Evolutionary conservation across 129 eudicot species (phyloP).

Genomic region (Flaveria bidentis): DNA sequence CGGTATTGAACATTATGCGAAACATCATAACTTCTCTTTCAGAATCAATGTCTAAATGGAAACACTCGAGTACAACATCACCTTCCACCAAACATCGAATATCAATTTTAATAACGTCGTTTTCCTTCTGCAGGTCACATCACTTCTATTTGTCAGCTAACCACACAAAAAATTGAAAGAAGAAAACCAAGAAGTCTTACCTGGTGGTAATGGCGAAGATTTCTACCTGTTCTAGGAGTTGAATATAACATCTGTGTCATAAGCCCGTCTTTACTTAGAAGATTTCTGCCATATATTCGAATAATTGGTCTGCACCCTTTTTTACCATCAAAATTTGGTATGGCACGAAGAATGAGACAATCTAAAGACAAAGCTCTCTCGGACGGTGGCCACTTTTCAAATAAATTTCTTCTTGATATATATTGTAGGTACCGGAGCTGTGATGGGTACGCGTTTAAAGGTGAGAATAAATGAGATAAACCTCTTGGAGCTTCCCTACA

Average conservation of each 20-base stretch:
- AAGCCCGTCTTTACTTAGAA: conserved; percentile 78
- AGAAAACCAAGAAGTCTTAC: conserved; percentile 38
- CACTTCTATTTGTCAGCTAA: conserved; percentile 7
- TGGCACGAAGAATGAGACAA: conserved; percentile 85
- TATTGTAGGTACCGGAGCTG: conserved; percentile 97
- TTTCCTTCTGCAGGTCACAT: conserved; percentile 73
- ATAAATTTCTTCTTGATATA: conserved; percentile 80
- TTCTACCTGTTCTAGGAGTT: conserved; percentile 71
- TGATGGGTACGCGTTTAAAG: conserved; percentile 91
- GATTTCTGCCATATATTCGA: conserved; percentile 90
- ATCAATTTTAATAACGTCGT: conserved; percentile 92
- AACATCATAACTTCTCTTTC: conserved; percentile 99
- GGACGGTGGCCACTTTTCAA: conserved; percentile 96
- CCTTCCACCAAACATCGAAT: conserved; percentile 96
- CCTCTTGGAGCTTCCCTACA: conserved; percentile 98
- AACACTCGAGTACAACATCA: conserved; percentile 94
- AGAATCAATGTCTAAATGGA: conserved; percentile 80
- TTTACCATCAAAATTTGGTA: conserved; percentile 81
- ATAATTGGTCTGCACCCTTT: conserved; percentile 88
- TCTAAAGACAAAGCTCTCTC: conserved; percentile 89
- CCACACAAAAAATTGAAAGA: not conserved
- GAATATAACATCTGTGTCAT: conserved; percentile 86
- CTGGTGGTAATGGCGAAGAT: conserved; percentile 77
- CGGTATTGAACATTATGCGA: conserved; percentile 94
- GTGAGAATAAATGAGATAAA: conserved; percentile 69